Percentiles rank a stretch among this genome's conserved stretches.
Conservation (phyloP, 495 filamentous ascomycete species). For the Penicillium maclennaniae region DNA sequence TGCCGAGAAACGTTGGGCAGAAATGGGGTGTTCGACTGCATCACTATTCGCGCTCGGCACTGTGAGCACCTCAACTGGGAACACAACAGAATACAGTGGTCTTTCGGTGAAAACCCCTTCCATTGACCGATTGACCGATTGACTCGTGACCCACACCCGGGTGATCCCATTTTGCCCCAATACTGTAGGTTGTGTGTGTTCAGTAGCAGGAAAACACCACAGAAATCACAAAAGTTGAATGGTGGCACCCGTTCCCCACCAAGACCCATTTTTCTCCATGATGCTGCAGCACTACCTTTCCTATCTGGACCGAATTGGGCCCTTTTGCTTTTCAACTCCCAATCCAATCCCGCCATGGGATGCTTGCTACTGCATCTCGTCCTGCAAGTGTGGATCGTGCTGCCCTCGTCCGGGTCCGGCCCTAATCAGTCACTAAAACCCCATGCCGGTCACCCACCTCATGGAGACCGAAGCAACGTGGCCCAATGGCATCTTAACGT, state of each 20-base stretch:
- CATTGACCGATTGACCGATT: slow-evolving; percentile 1
- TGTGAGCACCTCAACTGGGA: slow-evolving; percentile 1
- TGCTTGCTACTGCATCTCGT: slow-evolving; percentile 21
- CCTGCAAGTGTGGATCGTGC: slow-evolving; percentile 24
- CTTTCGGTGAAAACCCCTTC: slow-evolving; percentile 5
- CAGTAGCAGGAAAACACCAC: slow-evolving; percentile 3
- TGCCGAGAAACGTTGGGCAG: slow-evolving; percentile 39
- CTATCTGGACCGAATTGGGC: slow-evolving; percentile 20
- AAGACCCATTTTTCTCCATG: slow-evolving; percentile 22
- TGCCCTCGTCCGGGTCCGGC: slow-evolving; percentile 30
- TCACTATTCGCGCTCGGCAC: slow-evolving; percentile 13
- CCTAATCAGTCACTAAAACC: slow-evolving; percentile 28
- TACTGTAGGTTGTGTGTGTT: slow-evolving; percentile 5
- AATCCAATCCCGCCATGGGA: slow-evolving; percentile 17
- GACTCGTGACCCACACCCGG: slow-evolving; percentile 7
- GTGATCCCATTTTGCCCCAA: slow-evolving; percentile 1
- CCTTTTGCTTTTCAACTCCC: slow-evolving; percentile 11
- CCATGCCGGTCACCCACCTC: slow-evolving; percentile 19
- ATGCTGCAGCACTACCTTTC: slow-evolving; percentile 20
- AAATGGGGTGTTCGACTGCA: slow-evolving; percentile 26
- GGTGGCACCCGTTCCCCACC: slow-evolving; percentile 23
- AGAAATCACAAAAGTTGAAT: slow-evolving; percentile 10
- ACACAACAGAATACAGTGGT: slow-evolving; percentile 13
- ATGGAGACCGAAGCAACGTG: slow-evolving; percentile 36
- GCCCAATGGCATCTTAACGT: slow-evolving; percentile 35